Percentiles rank a stretch among this genome's conserved stretches.
Conservation (phyloP, 495 filamentous ascomycete species). For the Xylaria sp. region DNA sequence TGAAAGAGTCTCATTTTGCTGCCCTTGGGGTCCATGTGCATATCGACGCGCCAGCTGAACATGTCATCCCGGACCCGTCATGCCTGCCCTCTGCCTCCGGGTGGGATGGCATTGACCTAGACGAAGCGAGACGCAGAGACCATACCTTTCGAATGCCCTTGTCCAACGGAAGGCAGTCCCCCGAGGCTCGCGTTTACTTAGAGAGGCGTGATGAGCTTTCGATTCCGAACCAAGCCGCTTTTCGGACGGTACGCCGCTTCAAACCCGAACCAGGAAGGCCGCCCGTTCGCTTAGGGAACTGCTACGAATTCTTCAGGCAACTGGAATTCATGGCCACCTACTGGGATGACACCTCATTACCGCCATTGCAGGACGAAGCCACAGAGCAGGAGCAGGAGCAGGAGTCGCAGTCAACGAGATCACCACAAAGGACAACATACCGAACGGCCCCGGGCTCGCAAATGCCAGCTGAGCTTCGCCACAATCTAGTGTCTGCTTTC, state of each 20-base stretch:
- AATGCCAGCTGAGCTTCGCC: slow-evolving; percentile 79
- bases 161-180: slow-evolving; percentile 54
- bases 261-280: slow-evolving; percentile 54
- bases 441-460: slow-evolving; percentile 68
- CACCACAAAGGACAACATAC: slow-evolving; percentile 37
- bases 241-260: slow-evolving; percentile 59
- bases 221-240: slow-evolving; percentile 56
- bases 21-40: slow-evolving; percentile 60
- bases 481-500: slow-evolving; percentile 72
- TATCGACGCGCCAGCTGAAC: slow-evolving; percentile 47
- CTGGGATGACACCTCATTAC: slow-evolving; percentile 61
- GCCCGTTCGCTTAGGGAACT: slow-evolving; percentile 57
- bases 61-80: slow-evolving; percentile 55
- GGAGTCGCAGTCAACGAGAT: slow-evolving; percentile 26
- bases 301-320: slow-evolving; percentile 65
- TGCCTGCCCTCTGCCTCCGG: slow-evolving; percentile 54
- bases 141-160: slow-evolving; percentile 51
- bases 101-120: slow-evolving; percentile 54
- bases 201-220: slow-evolving; percentile 60
- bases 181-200: slow-evolving; percentile 57
- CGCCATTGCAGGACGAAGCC: slow-evolving; percentile 22
- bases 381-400: slow-evolving; percentile 24
- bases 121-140: slow-evolving; percentile 51
- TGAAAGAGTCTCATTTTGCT: slow-evolving; percentile 52
- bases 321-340: slow-evolving; percentile 58